These are phyloP conservation scores for Pisolithus thermaeus DNA, from an alignment of 1,284 basidiomycete genomes.

Conservation along the genomic window DNA sequence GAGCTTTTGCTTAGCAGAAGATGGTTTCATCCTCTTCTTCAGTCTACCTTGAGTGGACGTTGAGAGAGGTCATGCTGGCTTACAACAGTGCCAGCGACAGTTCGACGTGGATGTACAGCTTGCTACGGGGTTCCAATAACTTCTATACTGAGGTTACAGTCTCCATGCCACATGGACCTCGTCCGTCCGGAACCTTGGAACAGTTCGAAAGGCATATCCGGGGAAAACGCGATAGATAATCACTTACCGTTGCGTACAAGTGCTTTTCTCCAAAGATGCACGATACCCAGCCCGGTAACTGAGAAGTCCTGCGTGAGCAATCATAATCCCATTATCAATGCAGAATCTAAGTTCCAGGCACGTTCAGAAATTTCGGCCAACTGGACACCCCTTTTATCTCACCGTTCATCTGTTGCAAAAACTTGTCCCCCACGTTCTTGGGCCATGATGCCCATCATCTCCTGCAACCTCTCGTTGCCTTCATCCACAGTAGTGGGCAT, in stretches of 20 bases:
- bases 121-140: too few relatives aligned
- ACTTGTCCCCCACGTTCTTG: conserved; percentile 83
- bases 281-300: conserved; percentile 88
- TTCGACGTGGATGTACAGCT: too few relatives aligned
- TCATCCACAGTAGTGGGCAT: background rate
- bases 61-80: too few relatives aligned
- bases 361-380: conserved; percentile 1
- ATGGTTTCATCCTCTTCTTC: background rate
- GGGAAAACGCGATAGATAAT: background rate
- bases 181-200: conserved; percentile 80
- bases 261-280: conserved; percentile 75
- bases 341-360: conserved; percentile 65
- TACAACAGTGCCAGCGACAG: background rate
- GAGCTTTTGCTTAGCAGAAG: conserved; percentile 47
- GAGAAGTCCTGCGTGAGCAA: conserved; percentile 94
- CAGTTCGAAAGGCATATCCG: conserved; percentile 4
- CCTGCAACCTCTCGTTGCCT: conserved; percentile 90
- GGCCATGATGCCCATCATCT: conserved; percentile 99
- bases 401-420: conserved; percentile 97
- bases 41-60: background rate
- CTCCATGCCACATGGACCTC: conserved; percentile 88
- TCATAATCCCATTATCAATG: conserved; percentile 99
- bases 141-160: conserved; percentile 31
- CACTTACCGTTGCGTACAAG: conserved; percentile 80
- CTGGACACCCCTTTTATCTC: conserved; percentile 14